A percentile compares a stretch with the other conserved stretches of the same genome.
These are phyloP conservation scores for Phoenix dactylifera DNA, from an alignment of 176 grass and related monocot genomes.

Conservation along the genomic window DNA sequence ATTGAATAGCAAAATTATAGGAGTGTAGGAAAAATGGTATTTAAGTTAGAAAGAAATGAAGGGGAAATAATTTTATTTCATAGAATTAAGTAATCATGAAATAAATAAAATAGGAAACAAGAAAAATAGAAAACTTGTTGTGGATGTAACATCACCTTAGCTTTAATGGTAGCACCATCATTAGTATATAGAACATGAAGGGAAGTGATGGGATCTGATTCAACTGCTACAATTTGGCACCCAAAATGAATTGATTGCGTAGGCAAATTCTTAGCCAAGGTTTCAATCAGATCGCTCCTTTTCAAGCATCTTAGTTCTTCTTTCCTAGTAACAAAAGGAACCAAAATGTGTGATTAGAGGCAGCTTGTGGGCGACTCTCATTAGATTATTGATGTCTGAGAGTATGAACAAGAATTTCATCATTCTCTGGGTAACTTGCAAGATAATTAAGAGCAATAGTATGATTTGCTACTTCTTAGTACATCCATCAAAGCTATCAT, in stretches of 20 bases:
- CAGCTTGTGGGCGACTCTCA: too few species aligned
- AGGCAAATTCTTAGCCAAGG: slow-evolving; percentile 25
- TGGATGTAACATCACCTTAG: slow-evolving; percentile 6
- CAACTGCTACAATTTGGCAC: slow-evolving; percentile 5
- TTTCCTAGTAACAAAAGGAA: not conserved
- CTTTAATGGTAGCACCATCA: slow-evolving; percentile 20
- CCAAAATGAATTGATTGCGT: slow-evolving; percentile 20
- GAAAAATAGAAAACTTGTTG: not conserved
- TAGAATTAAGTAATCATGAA: too few species aligned
- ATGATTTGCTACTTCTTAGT: too few species aligned
- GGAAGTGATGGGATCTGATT: slow-evolving; percentile 7
- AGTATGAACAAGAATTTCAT: too few species aligned
- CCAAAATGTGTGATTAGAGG: not conserved
- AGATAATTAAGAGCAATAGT: too few species aligned
- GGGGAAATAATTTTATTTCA: too few species aligned
- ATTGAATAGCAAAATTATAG: too few species aligned
- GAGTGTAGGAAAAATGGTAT: too few species aligned
- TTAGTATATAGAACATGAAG: slow-evolving; percentile 16
- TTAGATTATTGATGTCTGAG: too few species aligned
- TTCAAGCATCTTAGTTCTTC: slow-evolving; percentile 24
- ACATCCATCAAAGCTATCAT: too few species aligned
- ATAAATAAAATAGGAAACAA: not conserved
- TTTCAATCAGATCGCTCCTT: slow-evolving; percentile 32
- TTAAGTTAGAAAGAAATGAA: too few species aligned
- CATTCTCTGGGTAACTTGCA: too few species aligned